Base-by-base conservation (phyloP, 2,329 filamentous ascomycete species). In the Tympanopsis confertula region DNA sequence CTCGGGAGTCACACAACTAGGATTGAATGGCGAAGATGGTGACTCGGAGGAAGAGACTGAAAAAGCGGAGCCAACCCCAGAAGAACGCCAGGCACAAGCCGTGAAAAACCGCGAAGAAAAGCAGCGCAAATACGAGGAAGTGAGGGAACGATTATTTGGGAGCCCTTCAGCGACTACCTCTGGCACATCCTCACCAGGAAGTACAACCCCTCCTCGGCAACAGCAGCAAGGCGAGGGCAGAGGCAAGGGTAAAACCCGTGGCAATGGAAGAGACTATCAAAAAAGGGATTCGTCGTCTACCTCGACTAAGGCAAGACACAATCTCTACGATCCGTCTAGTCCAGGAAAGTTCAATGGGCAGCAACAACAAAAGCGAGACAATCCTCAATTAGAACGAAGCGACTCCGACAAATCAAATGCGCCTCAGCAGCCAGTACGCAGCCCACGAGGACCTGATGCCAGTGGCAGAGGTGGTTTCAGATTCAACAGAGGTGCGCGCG, bases 81-180 rank as follows among this genome's bases (percentile, higher is more conserved):
- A 74, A 39, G 72, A 80, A 52, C 65, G 73, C 10, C 69, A 75
- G 44, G 66, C 66, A 2, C 71, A 71, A 42, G 73, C 75, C 1
- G 61, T 72, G 40, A 61, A 63, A 36, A 75, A 78, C 44, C 63
- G 69, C 1, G 75, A 77, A 45, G 75, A 80, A 51, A 80, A 78
- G 53, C 70, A 78, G 53, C 68, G 67, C 43, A 76, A 72, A 44
- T 80, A 80, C 47, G 72, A 75, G 35, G 75, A 80, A 51, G 73
- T 68, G 3, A 62, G 76, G 15, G 71, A 78, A 47, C 63, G 71
- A 36, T 60, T 80, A 13, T 79, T 80, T 50, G 75, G 75, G 13
- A 66, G 65, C 5, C 47, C 46, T 5, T 42, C 55, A 4, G 54
- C 58, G 4, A 53, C 50, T 5, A 55, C 53, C n/a, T 65, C 62